phyloP scores from a whole-genome alignment of 2,329 filamentous ascomycete genomes.

The Xylaria arbuscula region DNA sequence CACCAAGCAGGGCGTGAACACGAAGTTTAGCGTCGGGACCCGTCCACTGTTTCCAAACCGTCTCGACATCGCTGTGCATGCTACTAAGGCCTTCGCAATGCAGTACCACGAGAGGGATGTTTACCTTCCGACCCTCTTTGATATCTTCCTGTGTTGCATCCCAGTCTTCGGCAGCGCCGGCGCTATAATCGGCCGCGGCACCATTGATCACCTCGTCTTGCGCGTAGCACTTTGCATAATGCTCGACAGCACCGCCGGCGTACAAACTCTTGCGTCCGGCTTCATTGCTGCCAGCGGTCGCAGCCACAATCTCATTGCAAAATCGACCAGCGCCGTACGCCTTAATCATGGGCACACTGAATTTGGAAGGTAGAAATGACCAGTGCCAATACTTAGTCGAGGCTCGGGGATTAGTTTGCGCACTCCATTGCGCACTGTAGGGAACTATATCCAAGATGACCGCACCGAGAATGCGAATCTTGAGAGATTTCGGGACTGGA shows the following conservation, averaged over 20 bases:
- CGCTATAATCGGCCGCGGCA: slow-evolving; percentile 35
- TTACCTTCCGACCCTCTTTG: slow-evolving; percentile 23
- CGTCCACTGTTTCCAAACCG: slow-evolving; percentile 33
- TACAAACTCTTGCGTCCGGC: slow-evolving; percentile 22
- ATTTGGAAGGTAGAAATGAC: slow-evolving; percentile 30
- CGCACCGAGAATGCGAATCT: slow-evolving; percentile 32
- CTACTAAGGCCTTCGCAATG: slow-evolving; percentile 28
- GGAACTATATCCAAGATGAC: slow-evolving; percentile 38
- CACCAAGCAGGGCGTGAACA: slow-evolving; percentile 18
- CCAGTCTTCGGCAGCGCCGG: slow-evolving; percentile 38
- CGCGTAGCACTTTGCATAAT: slow-evolving; percentile 34
- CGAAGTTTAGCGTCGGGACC: slow-evolving; percentile 20
- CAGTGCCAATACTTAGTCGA: slow-evolving; percentile 37
- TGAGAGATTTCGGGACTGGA: slow-evolving; percentile 11
- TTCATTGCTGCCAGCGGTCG: slow-evolving; percentile 18
- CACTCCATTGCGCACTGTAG: slow-evolving; percentile 34
- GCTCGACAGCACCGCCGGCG: slow-evolving; percentile 35
- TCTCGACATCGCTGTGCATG: slow-evolving; percentile 28
- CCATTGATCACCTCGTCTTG: slow-evolving; percentile 34
- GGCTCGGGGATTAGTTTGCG: slow-evolving; percentile 33
- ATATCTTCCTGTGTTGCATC: slow-evolving; percentile 35
- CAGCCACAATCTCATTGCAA: slow-evolving; percentile 30
- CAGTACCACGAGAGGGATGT: slow-evolving; percentile 30
- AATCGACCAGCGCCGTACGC: slow-evolving; percentile 34
- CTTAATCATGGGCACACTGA: slow-evolving; percentile 33